Percentiles rank a stretch among this genome's conserved stretches.
Conservation (phyloP, 768 basidiomycete genomes). For the Hericium coralloides region DNA sequence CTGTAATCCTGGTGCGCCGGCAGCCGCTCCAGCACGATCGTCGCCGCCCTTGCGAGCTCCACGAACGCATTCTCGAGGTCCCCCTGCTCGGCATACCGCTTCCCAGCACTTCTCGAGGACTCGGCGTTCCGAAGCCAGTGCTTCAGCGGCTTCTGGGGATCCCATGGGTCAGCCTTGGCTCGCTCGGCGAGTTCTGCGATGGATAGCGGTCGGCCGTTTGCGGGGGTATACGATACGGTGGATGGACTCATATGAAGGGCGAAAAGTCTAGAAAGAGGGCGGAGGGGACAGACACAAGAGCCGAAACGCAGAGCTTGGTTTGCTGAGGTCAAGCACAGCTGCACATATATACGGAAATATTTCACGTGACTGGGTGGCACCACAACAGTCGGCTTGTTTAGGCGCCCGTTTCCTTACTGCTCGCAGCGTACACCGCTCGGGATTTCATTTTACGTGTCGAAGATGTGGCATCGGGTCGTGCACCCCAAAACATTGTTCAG, state of each 20-base stretch:
- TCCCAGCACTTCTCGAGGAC: slow-evolving; percentile 48
- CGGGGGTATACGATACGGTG: background rate
- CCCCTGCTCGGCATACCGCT: slow-evolving; percentile 33
- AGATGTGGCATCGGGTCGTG: no score
- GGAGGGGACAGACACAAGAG: background rate
- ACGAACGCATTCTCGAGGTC: slow-evolving; percentile 70
- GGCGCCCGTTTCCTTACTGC: no score
- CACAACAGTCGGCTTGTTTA: no score
- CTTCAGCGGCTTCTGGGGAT: slow-evolving; percentile 53
- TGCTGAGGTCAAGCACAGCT: background rate
- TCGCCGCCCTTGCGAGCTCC: slow-evolving; percentile 63
- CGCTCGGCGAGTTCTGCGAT: slow-evolving; percentile 60
- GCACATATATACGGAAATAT: background rate
- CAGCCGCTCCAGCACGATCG: slow-evolving; percentile 71
- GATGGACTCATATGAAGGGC: background rate
- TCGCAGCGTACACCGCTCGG: no score
- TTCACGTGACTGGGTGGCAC: background rate
- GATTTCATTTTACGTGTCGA: no score
- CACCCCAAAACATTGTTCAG: no score
- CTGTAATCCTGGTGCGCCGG: slow-evolving; percentile 63
- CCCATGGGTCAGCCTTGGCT: slow-evolving; percentile 48
- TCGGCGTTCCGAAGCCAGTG: slow-evolving; percentile 59
- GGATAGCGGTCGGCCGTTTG: slow-evolving; percentile 37
- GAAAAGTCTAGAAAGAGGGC: background rate
- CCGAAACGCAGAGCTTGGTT: background rate